Conservation (phyloP, 768 basidiomycete species). For the Brasilioporus rufonigricans region DNA sequence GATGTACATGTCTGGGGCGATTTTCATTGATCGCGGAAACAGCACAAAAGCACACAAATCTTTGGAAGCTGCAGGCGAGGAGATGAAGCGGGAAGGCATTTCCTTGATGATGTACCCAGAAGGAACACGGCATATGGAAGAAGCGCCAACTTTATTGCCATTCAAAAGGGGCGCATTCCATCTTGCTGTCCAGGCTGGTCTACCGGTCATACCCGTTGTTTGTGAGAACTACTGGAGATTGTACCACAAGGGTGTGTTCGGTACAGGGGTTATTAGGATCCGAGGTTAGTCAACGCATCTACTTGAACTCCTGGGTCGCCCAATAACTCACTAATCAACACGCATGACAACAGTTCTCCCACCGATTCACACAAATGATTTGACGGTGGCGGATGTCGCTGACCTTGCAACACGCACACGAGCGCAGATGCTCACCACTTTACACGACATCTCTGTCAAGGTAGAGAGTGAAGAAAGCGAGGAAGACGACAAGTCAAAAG, state of each 20-base stretch:
- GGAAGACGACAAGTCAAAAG: constrained; percentile 8
- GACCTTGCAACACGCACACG: constrained; percentile 66
- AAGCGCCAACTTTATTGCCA: constrained; percentile 67
- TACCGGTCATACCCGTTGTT: constrained; percentile 91
- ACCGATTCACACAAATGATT: constrained; percentile 72
- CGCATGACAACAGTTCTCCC: constrained; percentile 68
- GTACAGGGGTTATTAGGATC: constrained; percentile 72
- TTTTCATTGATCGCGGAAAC: constrained; percentile 90
- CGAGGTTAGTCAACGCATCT: constrained; percentile 47
- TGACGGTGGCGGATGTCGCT: constrained; percentile 68
- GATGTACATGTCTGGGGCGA: constrained; percentile 84
- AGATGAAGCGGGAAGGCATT: constrained; percentile 66
- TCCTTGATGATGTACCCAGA: constrained; percentile 97
- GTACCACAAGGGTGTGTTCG: constrained; percentile 77
- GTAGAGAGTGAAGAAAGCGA: constrained; percentile 30
- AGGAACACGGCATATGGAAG: constrained; percentile 79
- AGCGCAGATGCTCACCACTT: constrained; percentile 72
- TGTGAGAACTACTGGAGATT: constrained; percentile 91
- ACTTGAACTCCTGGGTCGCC: background rate
- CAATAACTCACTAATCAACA: constrained; percentile 5
- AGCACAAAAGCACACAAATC: constrained; percentile 70
- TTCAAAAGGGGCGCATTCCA: constrained; percentile 99
- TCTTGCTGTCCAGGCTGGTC: constrained; percentile 83
- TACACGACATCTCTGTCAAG: constrained; percentile 73
- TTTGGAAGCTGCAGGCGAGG: constrained; percentile 70